Conservation (phyloP, 2,329 filamentous ascomycete species). For the Aphanocladium album region DNA sequence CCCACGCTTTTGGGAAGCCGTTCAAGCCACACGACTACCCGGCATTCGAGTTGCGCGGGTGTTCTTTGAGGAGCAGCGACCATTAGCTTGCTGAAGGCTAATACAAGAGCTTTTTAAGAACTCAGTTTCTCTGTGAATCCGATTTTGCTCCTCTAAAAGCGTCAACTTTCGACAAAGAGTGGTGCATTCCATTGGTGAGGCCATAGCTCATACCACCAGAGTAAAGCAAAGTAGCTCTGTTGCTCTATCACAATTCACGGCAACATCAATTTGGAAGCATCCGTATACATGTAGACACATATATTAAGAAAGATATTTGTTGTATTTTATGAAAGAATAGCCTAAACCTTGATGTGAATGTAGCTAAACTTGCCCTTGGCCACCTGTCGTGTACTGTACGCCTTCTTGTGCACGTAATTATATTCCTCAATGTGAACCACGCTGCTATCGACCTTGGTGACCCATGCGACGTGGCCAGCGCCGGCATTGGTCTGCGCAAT, state of each 20-base stretch:
- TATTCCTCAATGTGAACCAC: slow-evolving; percentile 19
- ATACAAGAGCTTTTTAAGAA: too few relatives aligned
- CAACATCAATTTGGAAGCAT: too few relatives aligned
- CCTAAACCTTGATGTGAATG: slow-evolving; percentile 18
- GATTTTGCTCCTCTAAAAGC: too few relatives aligned
- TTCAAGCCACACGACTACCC: not conserved
- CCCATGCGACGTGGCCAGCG: slow-evolving; percentile 18
- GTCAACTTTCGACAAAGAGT: too few relatives aligned
- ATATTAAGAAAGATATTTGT: too few relatives aligned
- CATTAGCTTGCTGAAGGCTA: not conserved
- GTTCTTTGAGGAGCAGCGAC: not conserved
- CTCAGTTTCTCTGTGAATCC: too few relatives aligned
- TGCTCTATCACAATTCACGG: too few relatives aligned
- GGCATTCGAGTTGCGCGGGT: not conserved
- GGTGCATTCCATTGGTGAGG: too few relatives aligned
- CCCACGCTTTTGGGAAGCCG: not conserved
- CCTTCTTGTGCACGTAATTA: slow-evolving; percentile 15
- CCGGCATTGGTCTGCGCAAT: slow-evolving; percentile 17
- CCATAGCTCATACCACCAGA: too few relatives aligned
- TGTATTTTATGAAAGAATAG: not conserved
- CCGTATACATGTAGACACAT: too few relatives aligned
- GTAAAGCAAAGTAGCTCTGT: too few relatives aligned
- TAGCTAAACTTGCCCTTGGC: slow-evolving; percentile 17
- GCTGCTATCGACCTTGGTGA: slow-evolving; percentile 14
- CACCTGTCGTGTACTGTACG: slow-evolving; percentile 16